Percentiles rank a stretch among this genome's conserved stretches.
Conservation (phyloP, 2,329 filamentous ascomycete species). For the Monosporascus sp. region DNA sequence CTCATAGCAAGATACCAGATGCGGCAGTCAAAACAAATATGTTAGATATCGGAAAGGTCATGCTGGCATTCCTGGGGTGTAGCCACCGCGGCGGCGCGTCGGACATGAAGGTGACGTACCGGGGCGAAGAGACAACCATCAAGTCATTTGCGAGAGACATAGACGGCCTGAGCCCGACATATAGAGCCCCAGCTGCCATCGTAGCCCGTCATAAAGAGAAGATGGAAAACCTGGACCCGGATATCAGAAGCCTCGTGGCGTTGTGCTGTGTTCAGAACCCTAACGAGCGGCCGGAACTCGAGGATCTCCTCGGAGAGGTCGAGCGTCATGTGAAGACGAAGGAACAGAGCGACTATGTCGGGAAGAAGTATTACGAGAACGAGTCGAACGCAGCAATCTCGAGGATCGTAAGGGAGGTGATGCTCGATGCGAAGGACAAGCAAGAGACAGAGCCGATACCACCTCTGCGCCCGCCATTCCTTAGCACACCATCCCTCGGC, state of each 20-base stretch:
- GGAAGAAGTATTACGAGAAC: conserved; percentile 3
- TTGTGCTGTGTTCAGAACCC: conserved; percentile 6
- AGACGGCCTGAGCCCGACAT: conserved; percentile 2
- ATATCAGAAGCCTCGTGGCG: conserved; percentile 11
- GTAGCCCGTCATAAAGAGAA: conserved; percentile 6
- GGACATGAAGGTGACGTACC: conserved; percentile 8
- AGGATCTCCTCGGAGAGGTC: conserved; percentile 10
- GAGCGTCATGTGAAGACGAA: conserved; percentile 5
- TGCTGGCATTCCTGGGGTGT: conserved; percentile 14
- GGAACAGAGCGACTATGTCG: background rate
- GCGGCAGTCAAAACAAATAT: conserved; percentile 8
- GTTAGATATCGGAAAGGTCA: conserved; percentile 6
- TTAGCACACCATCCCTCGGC: background rate
- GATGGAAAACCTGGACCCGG: conserved; percentile 12
- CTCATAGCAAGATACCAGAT: conserved; percentile 1
- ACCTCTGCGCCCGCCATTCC: background rate
- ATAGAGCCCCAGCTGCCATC: background rate
- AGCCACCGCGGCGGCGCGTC: conserved; percentile 1
- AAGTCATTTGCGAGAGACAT: conserved; percentile 7
- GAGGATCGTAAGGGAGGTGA: background rate
- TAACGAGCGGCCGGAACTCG: conserved; percentile 10
- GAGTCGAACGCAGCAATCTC: conserved; percentile 5
- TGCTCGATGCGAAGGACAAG: background rate
- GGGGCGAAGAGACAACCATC: conserved; percentile 2
- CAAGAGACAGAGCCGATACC: background rate